Evolutionary conservation across 176 grass and related monocot species (phyloP).

Genomic region (Aegilops tauschii): DNA sequence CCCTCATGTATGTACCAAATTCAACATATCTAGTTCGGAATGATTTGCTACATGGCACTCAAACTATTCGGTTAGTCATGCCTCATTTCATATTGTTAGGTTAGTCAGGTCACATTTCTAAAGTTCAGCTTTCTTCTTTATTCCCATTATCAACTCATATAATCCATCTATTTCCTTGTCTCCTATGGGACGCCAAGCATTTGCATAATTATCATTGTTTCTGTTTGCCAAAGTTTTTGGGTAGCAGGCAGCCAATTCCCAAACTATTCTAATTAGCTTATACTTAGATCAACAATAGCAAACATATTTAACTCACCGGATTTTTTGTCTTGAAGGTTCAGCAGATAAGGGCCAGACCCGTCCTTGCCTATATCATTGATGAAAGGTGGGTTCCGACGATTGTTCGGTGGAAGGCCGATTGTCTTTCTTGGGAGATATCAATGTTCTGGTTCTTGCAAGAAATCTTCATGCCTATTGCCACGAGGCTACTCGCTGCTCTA

Average conservation of each 20-base stretch:
- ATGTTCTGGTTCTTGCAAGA: slow-evolving; percentile 39
- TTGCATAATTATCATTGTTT: not conserved
- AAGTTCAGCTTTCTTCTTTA: not conserved
- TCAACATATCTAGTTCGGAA: not conserved
- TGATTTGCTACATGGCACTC: not conserved
- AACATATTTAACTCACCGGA: not conserved
- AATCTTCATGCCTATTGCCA: slow-evolving; percentile 34
- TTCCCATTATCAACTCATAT: no score
- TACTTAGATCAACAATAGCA: not conserved
- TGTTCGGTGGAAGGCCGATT: slow-evolving; percentile 26
- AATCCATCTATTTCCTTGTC: not conserved
- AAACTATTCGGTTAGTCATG: not conserved
- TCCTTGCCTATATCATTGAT: slow-evolving; percentile 24
- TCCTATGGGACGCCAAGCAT: not conserved
- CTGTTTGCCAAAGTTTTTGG: not conserved
- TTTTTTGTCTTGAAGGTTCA: slow-evolving; percentile 32
- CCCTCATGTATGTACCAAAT: not conserved
- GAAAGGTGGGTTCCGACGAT: slow-evolving; percentile 42
- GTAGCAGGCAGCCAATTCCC: not conserved
- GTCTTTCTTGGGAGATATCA: slow-evolving; percentile 22
- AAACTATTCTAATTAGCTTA: not conserved
- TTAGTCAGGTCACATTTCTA: not conserved
- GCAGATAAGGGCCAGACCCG: slow-evolving; percentile 10
- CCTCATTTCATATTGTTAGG: not conserved
- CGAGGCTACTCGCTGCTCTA: slow-evolving; percentile 40